Percentiles rank a stretch among this genome's conserved stretches.
Conservation (phyloP, 192 early-diverging fungal genomes). For the Coemansia sp. region DNA sequence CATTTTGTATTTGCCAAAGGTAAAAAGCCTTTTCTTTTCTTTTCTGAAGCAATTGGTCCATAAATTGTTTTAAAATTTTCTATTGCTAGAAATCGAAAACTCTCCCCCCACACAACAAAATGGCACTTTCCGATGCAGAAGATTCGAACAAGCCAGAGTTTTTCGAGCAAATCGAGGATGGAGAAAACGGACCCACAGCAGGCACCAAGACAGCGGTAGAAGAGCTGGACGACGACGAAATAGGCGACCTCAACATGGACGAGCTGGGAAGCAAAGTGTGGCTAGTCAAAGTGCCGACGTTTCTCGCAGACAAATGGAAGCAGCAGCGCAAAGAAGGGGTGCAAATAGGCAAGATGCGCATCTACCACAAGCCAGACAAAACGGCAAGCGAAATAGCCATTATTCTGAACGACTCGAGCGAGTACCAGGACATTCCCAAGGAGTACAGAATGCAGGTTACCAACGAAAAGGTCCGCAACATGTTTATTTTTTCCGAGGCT, state of each 20-base stretch:
- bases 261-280: constrained; percentile 74
- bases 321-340: constrained; percentile 60
- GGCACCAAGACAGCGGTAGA: background rate
- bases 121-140: constrained; percentile 33
- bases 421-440: constrained; percentile 68
- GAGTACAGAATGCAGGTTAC: constrained; percentile 78
- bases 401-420: constrained; percentile 62
- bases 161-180: constrained; percentile 27
- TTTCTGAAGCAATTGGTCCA: background rate
- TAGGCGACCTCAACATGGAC: constrained; percentile 66
- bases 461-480: constrained; percentile 65
- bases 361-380: constrained; percentile 61
- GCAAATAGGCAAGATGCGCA: constrained; percentile 75
- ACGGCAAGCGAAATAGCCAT: constrained; percentile 60
- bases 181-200: background rate
- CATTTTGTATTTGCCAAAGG: background rate
- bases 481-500: constrained; percentile 73
- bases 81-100: background rate
- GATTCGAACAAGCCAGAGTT: constrained; percentile 38
- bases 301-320: constrained; percentile 84
- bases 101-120: background rate
- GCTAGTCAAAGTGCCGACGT: constrained; percentile 92
- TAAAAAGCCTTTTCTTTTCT: background rate
- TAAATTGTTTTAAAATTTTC: background rate
- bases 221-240: constrained; percentile 57